Evolutionary conservation across 2,329 filamentous ascomycete genomes (phyloP).

Genomic region (Sporothrix brunneoviolacea): DNA sequence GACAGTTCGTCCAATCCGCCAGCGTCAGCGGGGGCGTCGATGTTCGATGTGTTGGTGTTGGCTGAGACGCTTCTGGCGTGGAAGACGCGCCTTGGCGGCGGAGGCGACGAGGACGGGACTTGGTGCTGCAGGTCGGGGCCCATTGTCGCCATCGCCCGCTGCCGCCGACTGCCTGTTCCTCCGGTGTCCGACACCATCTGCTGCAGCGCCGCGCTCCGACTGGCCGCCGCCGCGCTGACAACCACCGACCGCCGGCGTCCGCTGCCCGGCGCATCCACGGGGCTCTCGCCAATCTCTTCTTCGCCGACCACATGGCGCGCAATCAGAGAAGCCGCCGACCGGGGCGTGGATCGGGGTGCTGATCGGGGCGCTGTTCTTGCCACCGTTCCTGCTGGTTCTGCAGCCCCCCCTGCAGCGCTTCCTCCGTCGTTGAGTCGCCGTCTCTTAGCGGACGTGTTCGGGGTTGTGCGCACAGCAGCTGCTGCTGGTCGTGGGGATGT

Average conservation of each 20-base stretch:
- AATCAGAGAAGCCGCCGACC: background rate
- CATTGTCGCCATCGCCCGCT: background rate
- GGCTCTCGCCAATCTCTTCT: conserved; percentile 48
- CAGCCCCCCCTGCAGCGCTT: background rate
- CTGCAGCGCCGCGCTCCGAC: conserved; percentile 32
- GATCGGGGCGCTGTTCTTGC: too few relatives aligned
- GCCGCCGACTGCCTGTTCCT: background rate
- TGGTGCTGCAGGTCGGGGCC: background rate
- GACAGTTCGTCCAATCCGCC: conserved; percentile 28
- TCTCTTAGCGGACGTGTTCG: conserved; percentile 45
- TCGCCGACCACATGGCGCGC: conserved; percentile 4
- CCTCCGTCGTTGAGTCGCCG: conserved; percentile 27
- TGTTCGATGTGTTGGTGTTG: conserved; percentile 18
- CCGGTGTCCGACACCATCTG: conserved; percentile 25
- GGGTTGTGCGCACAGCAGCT: conserved; percentile 27
- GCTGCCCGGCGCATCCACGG: conserved; percentile 48
- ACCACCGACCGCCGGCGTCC: conserved; percentile 40
- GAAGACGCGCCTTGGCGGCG: background rate
- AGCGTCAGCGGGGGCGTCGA: background rate
- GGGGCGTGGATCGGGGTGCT: conserved; percentile 12
- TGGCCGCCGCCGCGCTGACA: conserved; percentile 29
- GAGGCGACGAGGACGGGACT: conserved; percentile 1
- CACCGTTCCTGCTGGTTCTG: background rate
- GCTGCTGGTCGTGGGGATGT: conserved; percentile 10
- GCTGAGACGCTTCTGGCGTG: conserved; percentile 13